Evolutionary conservation across 1,284 basidiomycete species (phyloP).

Genomic region (Spongiforma sp.): DNA sequence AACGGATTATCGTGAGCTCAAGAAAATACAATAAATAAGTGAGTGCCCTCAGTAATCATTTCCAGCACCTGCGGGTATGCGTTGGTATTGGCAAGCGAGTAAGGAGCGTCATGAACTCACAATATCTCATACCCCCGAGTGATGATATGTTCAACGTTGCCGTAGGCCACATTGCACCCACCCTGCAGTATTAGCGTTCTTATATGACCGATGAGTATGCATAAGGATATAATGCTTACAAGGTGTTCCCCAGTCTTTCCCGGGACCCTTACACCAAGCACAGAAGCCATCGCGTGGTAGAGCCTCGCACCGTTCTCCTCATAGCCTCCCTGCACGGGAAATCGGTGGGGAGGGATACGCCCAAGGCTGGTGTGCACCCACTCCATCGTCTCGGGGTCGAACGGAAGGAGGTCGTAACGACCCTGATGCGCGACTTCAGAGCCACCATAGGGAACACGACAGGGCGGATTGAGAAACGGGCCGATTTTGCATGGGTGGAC

Average conservation of each 20-base stretch:
- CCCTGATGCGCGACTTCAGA: slow-evolving; percentile 62
- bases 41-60: too few relatives aligned
- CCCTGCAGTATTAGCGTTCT: slow-evolving; percentile 39
- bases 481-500: slow-evolving; percentile 84
- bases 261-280: slow-evolving; percentile 62
- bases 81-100: not conserved
- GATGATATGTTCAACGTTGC: slow-evolving; percentile 47
- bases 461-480: slow-evolving; percentile 54
- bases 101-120: slow-evolving; percentile 42
- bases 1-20: too few relatives aligned
- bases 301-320: slow-evolving; percentile 48
- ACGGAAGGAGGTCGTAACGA: slow-evolving; percentile 73
- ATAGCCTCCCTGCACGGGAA: slow-evolving; percentile 60
- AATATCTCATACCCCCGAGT: slow-evolving; percentile 60
- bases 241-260: slow-evolving; percentile 77
- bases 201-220: too few relatives aligned
- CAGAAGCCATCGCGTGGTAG: slow-evolving; percentile 57
- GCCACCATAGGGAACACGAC: slow-evolving; percentile 69
- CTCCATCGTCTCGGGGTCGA: slow-evolving; percentile 69
- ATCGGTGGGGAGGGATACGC: slow-evolving; percentile 56
- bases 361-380: slow-evolving; percentile 67
- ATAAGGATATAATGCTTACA: slow-evolving; percentile 43
- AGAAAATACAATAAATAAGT: not conserved
- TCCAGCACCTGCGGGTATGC: slow-evolving; percentile 31
- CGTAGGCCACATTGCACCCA: slow-evolving; percentile 49